Evolutionary conservation across 495 filamentous ascomycete species (phyloP), one percentile per base, ranked within the genome.

Genomic region (Venustampulla echinocandica): DNA sequence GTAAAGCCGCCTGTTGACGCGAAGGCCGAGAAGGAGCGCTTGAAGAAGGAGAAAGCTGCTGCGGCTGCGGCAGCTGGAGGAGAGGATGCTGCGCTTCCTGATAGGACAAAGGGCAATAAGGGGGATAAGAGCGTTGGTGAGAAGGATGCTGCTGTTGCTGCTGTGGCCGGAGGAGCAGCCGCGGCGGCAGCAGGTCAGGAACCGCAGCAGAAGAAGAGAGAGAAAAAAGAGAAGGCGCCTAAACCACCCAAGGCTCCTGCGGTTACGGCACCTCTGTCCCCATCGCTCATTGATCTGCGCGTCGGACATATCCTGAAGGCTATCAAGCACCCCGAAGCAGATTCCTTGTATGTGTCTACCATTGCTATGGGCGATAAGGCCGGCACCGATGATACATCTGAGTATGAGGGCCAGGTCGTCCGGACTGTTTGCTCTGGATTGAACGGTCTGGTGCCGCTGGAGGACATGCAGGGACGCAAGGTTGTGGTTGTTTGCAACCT

Each of bases 261-360:
- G 14, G 73, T 77, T 14, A 73, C 83, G 13, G 75, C 81, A 5
- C 79, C 84, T 1, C 74, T 88, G 4, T 85, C 87, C 1, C 93
- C 93, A 9, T 75, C 75, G 44, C 73, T 93, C 30, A 95, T 98
- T 58, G 93, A 98, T 60, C 79, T 98, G 32, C 82, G 92, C 39
- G 89, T 97, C 42, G 92, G 93, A 43, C 92, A 98, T 71, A 95
- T 98, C 57, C 79, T 98, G 56, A 86, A 92, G 67, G 90, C 89
- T 15, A 76, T 87, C 66, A 84, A 86, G 60, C 92, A 98, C 71
- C 93, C 92, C 38, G 92, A 97, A 58, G 92, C 92, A 50, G 92
- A 98, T 69, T 90, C 85, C 10, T 77, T 98, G 19, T 98, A 79
- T 64, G 92, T 98, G 44, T 92, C 85, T 45, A 96, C 89, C n/a